Base-by-base conservation (phyloP, 2,329 filamentous ascomycete species). In the Fusarium graminum region DNA sequence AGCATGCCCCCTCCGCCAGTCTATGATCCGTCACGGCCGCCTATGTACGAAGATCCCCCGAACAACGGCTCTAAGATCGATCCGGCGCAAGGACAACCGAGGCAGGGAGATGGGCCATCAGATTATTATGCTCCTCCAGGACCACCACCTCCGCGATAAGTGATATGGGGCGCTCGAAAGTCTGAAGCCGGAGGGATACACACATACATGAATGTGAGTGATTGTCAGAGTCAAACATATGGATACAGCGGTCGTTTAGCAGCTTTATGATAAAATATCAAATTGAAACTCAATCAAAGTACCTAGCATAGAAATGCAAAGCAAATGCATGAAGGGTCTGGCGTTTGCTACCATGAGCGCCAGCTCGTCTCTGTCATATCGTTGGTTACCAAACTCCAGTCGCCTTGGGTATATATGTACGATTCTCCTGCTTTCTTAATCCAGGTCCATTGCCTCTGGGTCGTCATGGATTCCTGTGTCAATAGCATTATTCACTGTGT, bases 371-470 rank as follows among this genome's bases (percentile, higher is more conserved):
- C 44, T 42, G 39, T 25, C 32, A 56, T 51, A 41, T 36, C 49
- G 51, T 39, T 36, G 36, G 36, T 45, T 46, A 53, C 53, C 44
- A 52, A 73, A 73, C 69, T 72, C 71, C 71, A 50, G 56, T 67
- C 66, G 62, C 67, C 68, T 47, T 65, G 68, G 71, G 70, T 72
- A 72, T 71, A 64, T 62, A 30, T 61, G 26, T 45, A 34, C 60
- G 16, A 59, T 29, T 44, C 43, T 57, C 32, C 49, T 45, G 29
- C 7, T 38, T 25, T 41, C 36, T 74, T 76, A 85, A 61, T 88
- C 88, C 71, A 91, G 78, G 51, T 91, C 88, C 90, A 92, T 92
- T 14, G 85, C 88, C 74, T 91, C 88, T 2, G 80, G 79, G 69
- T 90, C 86, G 46, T 82, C 51, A 7, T 63, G 63, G 16, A 68